phyloP scores from a whole-genome alignment of 2,329 filamentous ascomycete species.

The Cephalotrichum gorgonifer region DNA sequence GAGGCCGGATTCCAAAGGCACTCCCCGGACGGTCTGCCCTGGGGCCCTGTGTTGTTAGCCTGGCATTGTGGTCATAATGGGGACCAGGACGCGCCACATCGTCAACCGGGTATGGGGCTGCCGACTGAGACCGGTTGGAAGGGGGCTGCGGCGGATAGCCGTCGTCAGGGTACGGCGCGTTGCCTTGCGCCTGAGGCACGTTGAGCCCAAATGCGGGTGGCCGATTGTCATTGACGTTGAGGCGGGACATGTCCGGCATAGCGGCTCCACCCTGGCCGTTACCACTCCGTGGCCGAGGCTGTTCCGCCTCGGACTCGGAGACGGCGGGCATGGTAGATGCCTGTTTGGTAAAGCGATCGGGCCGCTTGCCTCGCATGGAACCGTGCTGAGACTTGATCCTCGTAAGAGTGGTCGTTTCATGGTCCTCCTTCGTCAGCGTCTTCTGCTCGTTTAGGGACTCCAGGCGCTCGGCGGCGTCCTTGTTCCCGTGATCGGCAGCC shows the following conservation, averaged over 20 bases:
- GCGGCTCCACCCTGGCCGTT: slow-evolving; percentile 7
- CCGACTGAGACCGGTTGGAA: slow-evolving; percentile 31
- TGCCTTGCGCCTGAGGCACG: slow-evolving; percentile 24
- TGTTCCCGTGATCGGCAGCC: slow-evolving; percentile 83
- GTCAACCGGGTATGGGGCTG: slow-evolving; percentile 43
- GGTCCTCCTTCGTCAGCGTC: slow-evolving; percentile 79
- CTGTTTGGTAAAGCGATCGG: slow-evolving; percentile 46
- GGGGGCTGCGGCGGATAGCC: slow-evolving; percentile 45
- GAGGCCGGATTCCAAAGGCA: slow-evolving; percentile 44
- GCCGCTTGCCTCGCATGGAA: slow-evolving; percentile 52
- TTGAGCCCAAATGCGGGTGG: slow-evolving; percentile 42
- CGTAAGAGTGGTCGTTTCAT: slow-evolving; percentile 82
- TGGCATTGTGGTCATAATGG: too few species aligned
- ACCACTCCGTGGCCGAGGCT: slow-evolving; percentile 11
- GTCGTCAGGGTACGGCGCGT: slow-evolving; percentile 63
- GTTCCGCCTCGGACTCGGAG: slow-evolving; percentile 24
- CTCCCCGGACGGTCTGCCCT: slow-evolving; percentile 37
- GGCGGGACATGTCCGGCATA: slow-evolving; percentile 28
- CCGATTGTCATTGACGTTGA: slow-evolving; percentile 19
- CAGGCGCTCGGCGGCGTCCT: slow-evolving; percentile 72
- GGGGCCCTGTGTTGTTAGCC: slow-evolving; percentile 34
- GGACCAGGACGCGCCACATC: slow-evolving; percentile 30
- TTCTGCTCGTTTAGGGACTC: slow-evolving; percentile 76
- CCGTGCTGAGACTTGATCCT: slow-evolving; percentile 77
- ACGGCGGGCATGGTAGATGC: slow-evolving; percentile 33